These are phyloP conservation scores for Ascochyta fabae DNA, from an alignment of 2,329 filamentous ascomycete species.

Conservation along the genomic window DNA sequence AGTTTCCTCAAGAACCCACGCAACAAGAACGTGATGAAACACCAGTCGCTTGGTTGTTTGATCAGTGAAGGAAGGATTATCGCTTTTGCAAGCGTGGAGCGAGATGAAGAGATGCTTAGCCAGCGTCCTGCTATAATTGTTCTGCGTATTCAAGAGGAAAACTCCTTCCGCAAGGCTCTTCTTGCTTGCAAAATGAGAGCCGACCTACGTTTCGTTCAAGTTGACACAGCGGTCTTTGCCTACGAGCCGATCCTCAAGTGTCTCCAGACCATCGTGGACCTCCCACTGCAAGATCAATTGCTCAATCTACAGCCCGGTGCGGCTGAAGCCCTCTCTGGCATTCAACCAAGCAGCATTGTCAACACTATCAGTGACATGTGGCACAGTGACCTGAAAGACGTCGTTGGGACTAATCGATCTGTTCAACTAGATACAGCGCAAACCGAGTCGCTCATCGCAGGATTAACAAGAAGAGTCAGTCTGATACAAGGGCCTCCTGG, in stretches of 20 bases:
- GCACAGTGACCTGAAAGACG: constrained; percentile 26
- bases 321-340: constrained; percentile 28
- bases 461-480: constrained; percentile 61
- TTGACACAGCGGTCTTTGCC: constrained; percentile 71
- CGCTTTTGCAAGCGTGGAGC: constrained; percentile 66
- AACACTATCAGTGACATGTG: constrained; percentile 25
- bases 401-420: constrained; percentile 23
- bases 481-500: constrained; percentile 77
- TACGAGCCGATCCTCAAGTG: constrained; percentile 70
- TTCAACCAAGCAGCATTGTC: constrained; percentile 35
- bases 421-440: constrained; percentile 62
- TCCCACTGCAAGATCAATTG: constrained; percentile 64
- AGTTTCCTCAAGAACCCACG: constrained; percentile 53
- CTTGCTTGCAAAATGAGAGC: constrained; percentile 30
- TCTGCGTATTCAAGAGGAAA: constrained; percentile 59
- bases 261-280: constrained; percentile 61
- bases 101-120: constrained; percentile 57
- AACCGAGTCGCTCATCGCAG: constrained; percentile 60
- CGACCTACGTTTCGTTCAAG: constrained; percentile 60
- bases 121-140: constrained; percentile 55
- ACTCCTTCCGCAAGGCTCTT: constrained; percentile 57
- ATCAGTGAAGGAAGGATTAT: constrained; percentile 59
- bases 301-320: constrained; percentile 44
- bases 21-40: constrained; percentile 61
- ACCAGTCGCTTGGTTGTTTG: constrained; percentile 68